Percentiles rank a stretch among this genome's conserved stretches.
Evolutionary conservation across 2,329 filamentous ascomycete species (phyloP).

Genomic region (Intubia oerlemansii): DNA sequence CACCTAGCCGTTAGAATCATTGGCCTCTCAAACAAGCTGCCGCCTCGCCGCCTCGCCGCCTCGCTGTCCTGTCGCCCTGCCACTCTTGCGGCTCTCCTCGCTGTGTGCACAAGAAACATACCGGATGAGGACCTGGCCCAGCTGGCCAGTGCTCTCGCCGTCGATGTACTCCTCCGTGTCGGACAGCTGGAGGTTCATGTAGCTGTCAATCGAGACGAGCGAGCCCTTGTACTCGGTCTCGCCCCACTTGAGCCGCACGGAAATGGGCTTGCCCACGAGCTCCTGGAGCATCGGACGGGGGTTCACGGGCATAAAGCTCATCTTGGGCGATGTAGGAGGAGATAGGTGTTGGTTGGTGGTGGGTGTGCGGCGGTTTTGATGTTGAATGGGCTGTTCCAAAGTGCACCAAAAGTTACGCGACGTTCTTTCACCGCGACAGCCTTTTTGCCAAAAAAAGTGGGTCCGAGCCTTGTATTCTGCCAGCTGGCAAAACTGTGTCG

Average conservation of each 20-base stretch:
- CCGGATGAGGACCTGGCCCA: constrained; percentile 88
- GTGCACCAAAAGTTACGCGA: not conserved
- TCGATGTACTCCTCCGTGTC: constrained; percentile 85
- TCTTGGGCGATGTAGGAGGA: constrained; percentile 3
- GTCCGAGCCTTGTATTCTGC: no score
- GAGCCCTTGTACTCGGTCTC: constrained; percentile 93
- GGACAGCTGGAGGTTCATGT: constrained; percentile 95
- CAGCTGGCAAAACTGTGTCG: no score
- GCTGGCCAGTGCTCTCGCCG: constrained; percentile 59
- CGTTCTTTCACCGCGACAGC: not conserved
- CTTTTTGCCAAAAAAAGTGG: no score
- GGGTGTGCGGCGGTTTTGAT: not conserved
- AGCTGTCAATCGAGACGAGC: constrained; percentile 76
- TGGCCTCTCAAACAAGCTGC: no score
- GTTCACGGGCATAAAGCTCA: constrained; percentile 70
- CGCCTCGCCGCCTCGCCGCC: no score
- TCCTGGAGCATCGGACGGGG: constrained; percentile 90
- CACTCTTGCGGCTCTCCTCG: no score
- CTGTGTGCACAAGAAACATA: constrained; percentile 18
- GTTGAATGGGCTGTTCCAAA: no score
- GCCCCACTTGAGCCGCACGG: constrained; percentile 92
- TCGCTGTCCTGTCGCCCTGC: accelerated
- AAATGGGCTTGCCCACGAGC: constrained; percentile 76
- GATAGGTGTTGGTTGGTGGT: not conserved
- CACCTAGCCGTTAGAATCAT: constrained; percentile 9